These are phyloP conservation scores for Penicillium subrubescens DNA, from an alignment of 495 filamentous ascomycete genomes.

Conservation along the genomic window DNA sequence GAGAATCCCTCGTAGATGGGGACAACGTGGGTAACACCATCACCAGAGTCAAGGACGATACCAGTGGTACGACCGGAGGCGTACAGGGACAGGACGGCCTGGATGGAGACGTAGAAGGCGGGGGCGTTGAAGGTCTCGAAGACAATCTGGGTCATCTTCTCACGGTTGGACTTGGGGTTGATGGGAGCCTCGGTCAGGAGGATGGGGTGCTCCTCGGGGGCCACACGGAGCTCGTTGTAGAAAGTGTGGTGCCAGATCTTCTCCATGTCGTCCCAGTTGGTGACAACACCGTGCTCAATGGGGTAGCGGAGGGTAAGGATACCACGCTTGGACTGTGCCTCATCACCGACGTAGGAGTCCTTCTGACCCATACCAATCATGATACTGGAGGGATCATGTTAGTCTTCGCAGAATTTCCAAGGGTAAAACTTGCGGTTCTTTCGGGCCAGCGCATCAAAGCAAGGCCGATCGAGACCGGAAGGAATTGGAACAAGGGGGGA, in stretches of 20 bases:
- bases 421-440: not conserved
- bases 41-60: constrained; percentile 99
- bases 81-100: constrained; percentile 98
- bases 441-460: not conserved
- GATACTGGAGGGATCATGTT: constrained; percentile 64
- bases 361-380: constrained; percentile 99
- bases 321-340: constrained; percentile 99
- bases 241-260: constrained; percentile 99
- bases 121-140: constrained; percentile 99
- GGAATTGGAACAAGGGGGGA: constrained; percentile 13
- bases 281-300: constrained; percentile 99
- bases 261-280: constrained; percentile 99
- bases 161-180: constrained; percentile 99
- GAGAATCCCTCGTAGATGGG: constrained; percentile 99
- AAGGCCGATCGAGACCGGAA: constrained; percentile 28
- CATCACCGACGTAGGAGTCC: constrained; percentile 99
- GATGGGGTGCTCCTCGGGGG: constrained; percentile 99
- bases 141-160: constrained; percentile 99
- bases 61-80: constrained; percentile 99
- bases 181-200: constrained; percentile 98
- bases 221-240: constrained; percentile 99
- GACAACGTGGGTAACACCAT: constrained; percentile 99
- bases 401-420: constrained; percentile 33
- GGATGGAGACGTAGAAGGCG: constrained; percentile 99
- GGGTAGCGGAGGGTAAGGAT: constrained; percentile 98